Base-by-base conservation (phyloP, 2,329 filamentous ascomycete genomes). In the Berkeleyomyces basicola region DNA sequence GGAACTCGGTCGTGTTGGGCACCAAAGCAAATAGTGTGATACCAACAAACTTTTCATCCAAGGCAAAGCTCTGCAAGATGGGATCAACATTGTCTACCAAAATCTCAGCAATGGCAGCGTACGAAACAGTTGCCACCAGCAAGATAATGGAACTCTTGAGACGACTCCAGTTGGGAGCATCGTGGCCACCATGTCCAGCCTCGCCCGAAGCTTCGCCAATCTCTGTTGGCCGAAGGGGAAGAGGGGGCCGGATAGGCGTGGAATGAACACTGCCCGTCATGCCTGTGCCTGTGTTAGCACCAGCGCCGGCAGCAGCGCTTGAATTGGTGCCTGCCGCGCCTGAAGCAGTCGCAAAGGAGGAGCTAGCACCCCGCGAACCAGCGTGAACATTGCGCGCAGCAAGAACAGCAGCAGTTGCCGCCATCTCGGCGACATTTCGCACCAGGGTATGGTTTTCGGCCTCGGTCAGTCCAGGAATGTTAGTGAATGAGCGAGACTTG, bases 151-250 rank as follows among this genome's bases (percentile, higher is more conserved):
- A 81, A 77, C 90, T 96, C 80, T 97, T 97, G 61, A 81, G 82
- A 65, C 90, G 85, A 69, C 92, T 89, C 93, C 93, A 99, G 72
- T 99, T 99, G 3, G 93, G 93, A n/a, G 93, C 93, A 73, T 99
- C 93, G 69, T 99, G 95, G 0, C 92, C 91, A 55, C 88, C 88
- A 61, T 80, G 79, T 11, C 74, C 71, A n/a, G 72, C 72, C n/a
- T 66, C 61, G 23, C 62, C 69, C 46, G 67, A 68, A n/a, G 67
- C 68, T 47, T 74, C 74, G 67, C 60, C n/a, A 69, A 68, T 65
- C 66, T 66, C 65, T 11, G 62, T 63, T 7, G 57, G 40, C 2
- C 61, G 59, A 11, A 40, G 40, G 3, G 64, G 59, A 14, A 65
- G 40, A 40, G 55, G 57, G 23, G 60, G 46, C 42, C 63, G 61